A percentile compares a stretch with the other conserved stretches of the same genome.
Conservation (phyloP, 768 basidiomycete genomes). For the Auriscalpium orientale region DNA sequence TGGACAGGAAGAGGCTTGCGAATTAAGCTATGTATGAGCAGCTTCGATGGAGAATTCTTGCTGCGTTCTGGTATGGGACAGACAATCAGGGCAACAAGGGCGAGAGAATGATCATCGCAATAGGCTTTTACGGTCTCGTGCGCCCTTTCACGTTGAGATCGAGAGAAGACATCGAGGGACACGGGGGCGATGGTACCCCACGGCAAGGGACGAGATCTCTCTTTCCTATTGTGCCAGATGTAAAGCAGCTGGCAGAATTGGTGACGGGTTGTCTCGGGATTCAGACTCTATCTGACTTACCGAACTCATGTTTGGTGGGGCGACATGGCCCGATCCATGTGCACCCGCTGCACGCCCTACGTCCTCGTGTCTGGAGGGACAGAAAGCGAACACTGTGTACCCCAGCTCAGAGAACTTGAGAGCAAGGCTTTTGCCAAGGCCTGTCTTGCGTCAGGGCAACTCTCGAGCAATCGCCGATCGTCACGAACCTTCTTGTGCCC, state of each 20-base stretch:
- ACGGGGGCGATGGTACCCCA: constrained; percentile 28
- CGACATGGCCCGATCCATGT: background rate
- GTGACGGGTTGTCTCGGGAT: background rate
- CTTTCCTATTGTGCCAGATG: constrained; percentile 26
- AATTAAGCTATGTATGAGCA: background rate
- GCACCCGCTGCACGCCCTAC: background rate
- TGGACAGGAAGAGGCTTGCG: background rate
- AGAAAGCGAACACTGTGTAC: constrained; percentile 26
- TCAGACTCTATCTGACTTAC: constrained; percentile 11
- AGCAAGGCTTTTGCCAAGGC: constrained; percentile 22
- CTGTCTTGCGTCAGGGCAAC: constrained; percentile 12
- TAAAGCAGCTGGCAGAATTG: constrained; percentile 20
- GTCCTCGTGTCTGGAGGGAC: constrained; percentile 8
- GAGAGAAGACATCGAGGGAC: constrained; percentile 21
- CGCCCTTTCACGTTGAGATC: constrained; percentile 21
- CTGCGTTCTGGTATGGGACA: constrained; percentile 9
- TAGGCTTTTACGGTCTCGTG: constrained; percentile 25
- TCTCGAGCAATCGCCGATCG: background rate
- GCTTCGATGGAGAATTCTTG: background rate
- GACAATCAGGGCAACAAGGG: constrained; percentile 23
- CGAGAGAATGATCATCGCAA: constrained; percentile 21
- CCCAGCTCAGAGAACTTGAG: constrained; percentile 27
- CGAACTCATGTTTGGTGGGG: constrained; percentile 18
- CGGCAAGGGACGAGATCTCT: constrained; percentile 18
- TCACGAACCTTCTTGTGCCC: constrained; percentile 22